phyloP scores from a whole-genome alignment of 495 filamentous ascomycete genomes.

The Tuber borchii region DNA sequence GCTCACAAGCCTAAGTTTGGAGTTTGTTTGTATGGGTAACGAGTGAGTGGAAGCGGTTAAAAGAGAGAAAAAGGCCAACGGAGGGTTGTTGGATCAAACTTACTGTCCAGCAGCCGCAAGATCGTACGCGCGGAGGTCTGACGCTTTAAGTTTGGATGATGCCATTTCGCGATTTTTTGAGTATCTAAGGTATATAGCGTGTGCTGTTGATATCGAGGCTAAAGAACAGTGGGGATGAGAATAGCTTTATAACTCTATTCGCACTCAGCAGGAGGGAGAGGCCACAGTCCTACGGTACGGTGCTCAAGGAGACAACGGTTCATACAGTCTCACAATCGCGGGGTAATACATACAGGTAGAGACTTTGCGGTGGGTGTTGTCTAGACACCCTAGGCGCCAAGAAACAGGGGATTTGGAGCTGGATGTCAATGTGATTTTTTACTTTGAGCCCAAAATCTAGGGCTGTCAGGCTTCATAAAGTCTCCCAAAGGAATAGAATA shows the following conservation, averaged over 20 bases:
- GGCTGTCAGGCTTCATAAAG: too few relatives aligned
- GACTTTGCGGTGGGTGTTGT: too few relatives aligned
- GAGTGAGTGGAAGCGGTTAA: not conserved
- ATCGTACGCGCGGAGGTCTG: conserved; percentile 33
- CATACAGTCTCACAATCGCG: not conserved
- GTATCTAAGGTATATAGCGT: not conserved
- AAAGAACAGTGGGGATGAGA: not conserved
- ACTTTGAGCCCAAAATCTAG: too few relatives aligned
- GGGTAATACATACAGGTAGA: not conserved
- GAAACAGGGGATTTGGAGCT: too few relatives aligned
- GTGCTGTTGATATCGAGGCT: not conserved
- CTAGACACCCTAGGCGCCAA: too few relatives aligned
- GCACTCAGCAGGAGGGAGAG: not conserved
- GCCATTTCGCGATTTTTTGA: conserved; percentile 12
- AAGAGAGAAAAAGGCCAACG: conserved; percentile 6
- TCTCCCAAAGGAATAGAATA: too few relatives aligned
- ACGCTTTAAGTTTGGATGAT: conserved; percentile 20
- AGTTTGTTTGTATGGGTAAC: not conserved
- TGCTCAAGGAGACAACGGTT: not conserved
- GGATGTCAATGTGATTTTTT: too few relatives aligned
- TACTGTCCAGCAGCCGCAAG: conserved; percentile 72
- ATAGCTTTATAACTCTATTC: not conserved
- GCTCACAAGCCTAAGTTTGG: not conserved
- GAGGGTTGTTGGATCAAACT: conserved; percentile 45
- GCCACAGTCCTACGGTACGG: not conserved